Evolutionary conservation across 805 yeast species (phyloP), one percentile per base, ranked within the genome.

Genomic region (Barnettozyma vustinii): DNA sequence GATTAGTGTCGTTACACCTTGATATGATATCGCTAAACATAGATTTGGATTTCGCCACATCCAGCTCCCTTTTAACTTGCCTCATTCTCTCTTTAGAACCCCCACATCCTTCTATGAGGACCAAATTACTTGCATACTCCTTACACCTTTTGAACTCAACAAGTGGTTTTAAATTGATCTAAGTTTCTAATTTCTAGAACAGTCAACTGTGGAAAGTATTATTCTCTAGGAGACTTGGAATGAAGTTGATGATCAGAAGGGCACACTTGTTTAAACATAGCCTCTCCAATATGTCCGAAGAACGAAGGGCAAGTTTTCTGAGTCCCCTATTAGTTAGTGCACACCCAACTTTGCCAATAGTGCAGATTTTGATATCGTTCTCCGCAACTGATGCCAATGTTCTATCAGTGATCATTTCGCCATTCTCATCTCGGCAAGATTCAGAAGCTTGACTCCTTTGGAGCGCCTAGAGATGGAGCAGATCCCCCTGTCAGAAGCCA

Each of bases 321-420:
- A 91, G 69, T 5, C 86, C 74, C 40, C 80, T 73, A 67, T 91
- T 96, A 8, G 87, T 79, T 18, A 91, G 76, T 40, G 77, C 72
- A 64, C 96, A 88, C 7, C 98, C 98, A 0, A 97, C 96, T 18
- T 88, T 69, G 0, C 97, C 97, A 40, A 91, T 70, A 0, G 97
- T 89, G 42, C 74, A 42, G 84, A 72, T 19, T 8, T 68, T 62
- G 23, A 64, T 62, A 83, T 42, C 52, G 56, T 77, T 77, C 33
- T 71, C 70, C 9, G 81, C 76, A 25, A 90, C 66, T 13, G 76
- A 74, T 13, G 77, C 68, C 23, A 90, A 63, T 7, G 94, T 80
- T 36, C 77, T 71, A 69, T 87, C 92, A 1, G 96, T 83, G 43
- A 91, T 79, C 27, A 76, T 65, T 37, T 79, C 76, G 35, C 91